Evolutionary conservation across 345 rosid species (phyloP).

Genomic region (Eucalyptus brandiana): DNA sequence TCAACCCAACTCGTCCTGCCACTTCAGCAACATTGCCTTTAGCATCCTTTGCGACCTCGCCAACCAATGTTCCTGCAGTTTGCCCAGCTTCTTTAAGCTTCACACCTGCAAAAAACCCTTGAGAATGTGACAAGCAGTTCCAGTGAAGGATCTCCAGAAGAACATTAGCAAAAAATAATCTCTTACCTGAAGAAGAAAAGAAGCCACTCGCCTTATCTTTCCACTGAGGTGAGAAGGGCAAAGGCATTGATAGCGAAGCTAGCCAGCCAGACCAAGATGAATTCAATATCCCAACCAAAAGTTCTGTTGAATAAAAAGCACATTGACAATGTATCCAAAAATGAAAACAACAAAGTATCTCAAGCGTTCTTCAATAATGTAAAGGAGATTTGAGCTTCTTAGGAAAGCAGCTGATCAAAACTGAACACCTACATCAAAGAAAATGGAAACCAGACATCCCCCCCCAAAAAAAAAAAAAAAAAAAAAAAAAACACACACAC

Average conservation of each 20-base stretch:
- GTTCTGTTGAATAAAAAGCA: not conserved
- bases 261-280: not conserved
- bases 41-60: conserved; percentile 87
- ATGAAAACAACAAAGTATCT: not conserved
- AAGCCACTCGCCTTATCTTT: conserved; percentile 76
- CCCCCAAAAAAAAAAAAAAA: not conserved
- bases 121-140: not conserved
- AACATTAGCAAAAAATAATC: not conserved
- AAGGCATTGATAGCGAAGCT: conserved; percentile 39
- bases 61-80: conserved; percentile 72
- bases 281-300: not conserved
- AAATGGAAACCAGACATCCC: not conserved
- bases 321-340: not conserved
- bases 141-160: not conserved
- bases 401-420: not conserved
- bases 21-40: conserved; percentile 79
- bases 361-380: not conserved
- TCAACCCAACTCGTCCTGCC: conserved; percentile 73
- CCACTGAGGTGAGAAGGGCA: conserved; percentile 71
- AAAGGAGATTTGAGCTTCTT: not conserved
- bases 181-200: conserved; percentile 81
- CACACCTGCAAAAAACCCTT: conserved; percentile 33
- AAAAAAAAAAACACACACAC: fast-evolving
- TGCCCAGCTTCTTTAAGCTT: conserved; percentile 82
- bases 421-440: not conserved